Conservation (phyloP, 768 basidiomycete species). For the Rhodotorula paludigena region DNA sequence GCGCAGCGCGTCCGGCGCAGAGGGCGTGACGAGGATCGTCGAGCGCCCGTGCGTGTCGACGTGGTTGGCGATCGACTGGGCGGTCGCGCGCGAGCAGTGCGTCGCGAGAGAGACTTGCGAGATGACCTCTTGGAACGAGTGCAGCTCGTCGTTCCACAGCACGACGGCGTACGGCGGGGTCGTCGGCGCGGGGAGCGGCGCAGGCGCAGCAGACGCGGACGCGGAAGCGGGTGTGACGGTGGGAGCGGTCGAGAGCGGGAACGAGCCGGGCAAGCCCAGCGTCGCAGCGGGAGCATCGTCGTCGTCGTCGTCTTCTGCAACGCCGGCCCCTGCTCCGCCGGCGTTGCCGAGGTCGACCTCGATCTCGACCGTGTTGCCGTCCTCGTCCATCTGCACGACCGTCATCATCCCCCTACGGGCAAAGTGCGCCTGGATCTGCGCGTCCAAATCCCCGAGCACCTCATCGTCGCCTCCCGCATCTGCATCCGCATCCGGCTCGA, state of each 20-base stretch:
- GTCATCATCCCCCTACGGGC: too few species aligned
- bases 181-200: conserved; percentile 51
- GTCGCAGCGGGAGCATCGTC: background rate
- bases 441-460: background rate
- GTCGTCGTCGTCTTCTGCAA: background rate
- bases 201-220: background rate
- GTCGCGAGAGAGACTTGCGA: conserved; percentile 57
- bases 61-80: conserved; percentile 55
- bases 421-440: too few species aligned
- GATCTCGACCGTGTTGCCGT: background rate
- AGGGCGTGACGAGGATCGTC: conserved; percentile 15
- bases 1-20: conserved; percentile 48
- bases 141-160: conserved; percentile 96
- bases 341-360: too few species aligned
- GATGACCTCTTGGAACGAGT: conserved; percentile 82
- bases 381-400: background rate
- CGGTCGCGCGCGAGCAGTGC: conserved; percentile 57
- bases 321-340: background rate
- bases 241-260: background rate
- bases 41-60: conserved; percentile 60
- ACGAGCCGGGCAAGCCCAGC: background rate
- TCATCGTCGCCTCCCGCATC: too few species aligned
- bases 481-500: background rate
- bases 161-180: conserved; percentile 56
- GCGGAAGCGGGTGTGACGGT: background rate